A percentile compares a stretch with the other conserved stretches of the same genome.
These are phyloP conservation scores for Xylariaceae sp. DNA, from an alignment of 2,329 filamentous ascomycete species.

Conservation along the genomic window DNA sequence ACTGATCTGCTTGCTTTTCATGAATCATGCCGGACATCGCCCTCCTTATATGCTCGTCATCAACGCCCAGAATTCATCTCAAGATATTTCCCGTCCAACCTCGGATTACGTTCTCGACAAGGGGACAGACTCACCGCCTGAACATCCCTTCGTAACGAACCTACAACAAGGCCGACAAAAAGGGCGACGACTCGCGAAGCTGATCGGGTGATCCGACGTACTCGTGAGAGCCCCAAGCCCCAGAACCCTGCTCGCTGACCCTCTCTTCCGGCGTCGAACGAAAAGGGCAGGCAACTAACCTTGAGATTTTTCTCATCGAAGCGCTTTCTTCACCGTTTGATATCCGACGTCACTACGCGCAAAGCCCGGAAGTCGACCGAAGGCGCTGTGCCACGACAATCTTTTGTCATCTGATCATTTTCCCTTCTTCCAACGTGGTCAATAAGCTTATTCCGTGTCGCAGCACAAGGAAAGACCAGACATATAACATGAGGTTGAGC, in stretches of 20 bases:
- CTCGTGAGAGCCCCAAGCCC: background rate
- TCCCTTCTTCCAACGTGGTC: background rate
- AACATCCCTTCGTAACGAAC: conserved; percentile 3
- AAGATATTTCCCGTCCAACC: conserved; percentile 4
- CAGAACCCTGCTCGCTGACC: conserved; percentile 1
- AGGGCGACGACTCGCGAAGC: background rate
- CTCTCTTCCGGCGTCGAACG: conserved; percentile 8
- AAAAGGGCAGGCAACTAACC: conserved; percentile 1
- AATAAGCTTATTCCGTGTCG: background rate
- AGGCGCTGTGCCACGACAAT: conserved; percentile 9
- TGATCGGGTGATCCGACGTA: conserved; percentile 5
- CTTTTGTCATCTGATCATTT: conserved; percentile 11
- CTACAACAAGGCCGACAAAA: background rate
- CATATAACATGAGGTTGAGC: background rate
- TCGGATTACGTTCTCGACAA: background rate
- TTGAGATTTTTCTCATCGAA: background rate
- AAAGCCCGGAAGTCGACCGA: conserved; percentile 6
- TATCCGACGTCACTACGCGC: conserved; percentile 6
- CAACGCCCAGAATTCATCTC: background rate
- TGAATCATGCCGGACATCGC: background rate
- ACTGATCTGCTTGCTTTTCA: background rate
- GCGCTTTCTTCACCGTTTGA: conserved; percentile 2
- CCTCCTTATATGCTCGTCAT: conserved; percentile 11
- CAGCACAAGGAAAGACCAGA: background rate
- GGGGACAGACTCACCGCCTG: conserved; percentile 6